Percentiles rank a stretch among this genome's conserved stretches.
Evolutionary conservation across 768 basidiomycete genomes (phyloP).

Genomic region (Tulasnella calospora): DNA sequence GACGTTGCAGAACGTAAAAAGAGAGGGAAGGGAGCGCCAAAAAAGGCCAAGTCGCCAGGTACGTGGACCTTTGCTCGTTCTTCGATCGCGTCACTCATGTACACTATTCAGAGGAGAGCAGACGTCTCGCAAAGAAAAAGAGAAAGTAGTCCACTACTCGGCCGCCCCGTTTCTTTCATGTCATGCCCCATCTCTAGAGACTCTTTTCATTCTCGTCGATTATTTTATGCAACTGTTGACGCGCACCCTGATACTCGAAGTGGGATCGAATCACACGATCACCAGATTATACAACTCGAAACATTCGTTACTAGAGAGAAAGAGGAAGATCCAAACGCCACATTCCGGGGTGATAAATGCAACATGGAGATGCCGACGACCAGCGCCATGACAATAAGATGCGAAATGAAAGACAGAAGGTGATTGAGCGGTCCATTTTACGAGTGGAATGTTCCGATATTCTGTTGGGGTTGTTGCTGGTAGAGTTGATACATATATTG

Average conservation of each 20-base stretch:
- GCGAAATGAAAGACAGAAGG: not conserved
- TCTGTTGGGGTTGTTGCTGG: conserved; percentile 58
- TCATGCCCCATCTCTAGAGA: not conserved
- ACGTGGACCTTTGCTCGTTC: conserved; percentile 32
- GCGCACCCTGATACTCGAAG: not conserved
- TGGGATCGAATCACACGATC: not conserved
- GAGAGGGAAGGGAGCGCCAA: conserved; percentile 78
- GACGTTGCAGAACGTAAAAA: conserved; percentile 64
- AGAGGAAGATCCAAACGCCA: not conserved
- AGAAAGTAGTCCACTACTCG: conserved; percentile 6
- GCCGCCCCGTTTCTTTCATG: not conserved
- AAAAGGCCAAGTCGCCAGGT: conserved; percentile 72
- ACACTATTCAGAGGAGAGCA: conserved; percentile 14
- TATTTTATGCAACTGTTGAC: not conserved
- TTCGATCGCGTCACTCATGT: not conserved
- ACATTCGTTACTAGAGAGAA: not conserved
- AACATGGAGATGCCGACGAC: not conserved
- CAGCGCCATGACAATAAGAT: not conserved
- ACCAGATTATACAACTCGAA: not conserved
- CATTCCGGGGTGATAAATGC: not conserved
- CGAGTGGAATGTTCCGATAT: conserved; percentile 72
- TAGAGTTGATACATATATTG: conserved; percentile 82
- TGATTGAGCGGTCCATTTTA: conserved; percentile 31
- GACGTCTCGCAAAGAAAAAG: conserved; percentile 26
- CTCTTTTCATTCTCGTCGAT: not conserved